Percentiles rank a stretch among this genome's conserved stretches.
These are phyloP conservation scores for Zychaea mexicana DNA, from an alignment of 371 early-diverging fungal genomes.

Conservation along the genomic window DNA sequence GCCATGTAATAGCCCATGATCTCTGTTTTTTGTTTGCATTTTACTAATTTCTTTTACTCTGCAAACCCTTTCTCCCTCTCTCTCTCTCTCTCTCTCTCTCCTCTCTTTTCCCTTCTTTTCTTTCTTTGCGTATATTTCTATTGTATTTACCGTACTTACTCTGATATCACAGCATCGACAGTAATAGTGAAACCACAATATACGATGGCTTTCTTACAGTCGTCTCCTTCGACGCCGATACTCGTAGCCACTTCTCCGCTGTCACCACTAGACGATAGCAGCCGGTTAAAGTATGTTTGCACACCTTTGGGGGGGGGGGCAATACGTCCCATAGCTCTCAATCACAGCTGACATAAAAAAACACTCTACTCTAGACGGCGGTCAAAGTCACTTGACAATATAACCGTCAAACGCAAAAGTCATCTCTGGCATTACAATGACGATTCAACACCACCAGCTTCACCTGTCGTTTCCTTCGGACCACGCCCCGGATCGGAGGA, in stretches of 20 bases:
- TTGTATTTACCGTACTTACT: neutral
- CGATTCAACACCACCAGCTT: conserved; percentile 15
- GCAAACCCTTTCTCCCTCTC: neutral
- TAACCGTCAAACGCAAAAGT: conserved; percentile 14
- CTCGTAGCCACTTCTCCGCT: neutral
- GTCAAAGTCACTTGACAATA: conserved; percentile 43
- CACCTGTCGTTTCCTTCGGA: conserved; percentile 24
- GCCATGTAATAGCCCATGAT: neutral
- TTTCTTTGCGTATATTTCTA: too few relatives aligned
- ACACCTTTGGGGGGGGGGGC: neutral
- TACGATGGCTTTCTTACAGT: conserved; percentile 1
- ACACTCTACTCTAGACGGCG: conserved; percentile 26
- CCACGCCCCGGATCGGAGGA: neutral
- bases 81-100: conserved; percentile 6
- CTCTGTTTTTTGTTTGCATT: neutral
- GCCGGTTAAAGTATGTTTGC: neutral
- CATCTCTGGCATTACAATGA: conserved; percentile 11
- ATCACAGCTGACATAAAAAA: neutral
- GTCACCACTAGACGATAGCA: neutral
- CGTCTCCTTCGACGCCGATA: neutral
- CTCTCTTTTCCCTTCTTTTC: conserved; percentile 12
- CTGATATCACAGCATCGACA: neutral
- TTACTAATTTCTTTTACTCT: conserved; percentile 8
- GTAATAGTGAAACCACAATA: neutral
- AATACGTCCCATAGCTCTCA: neutral